phyloP scores from a whole-genome alignment of 768 basidiomycete species.

The Collybia sp. region DNA sequence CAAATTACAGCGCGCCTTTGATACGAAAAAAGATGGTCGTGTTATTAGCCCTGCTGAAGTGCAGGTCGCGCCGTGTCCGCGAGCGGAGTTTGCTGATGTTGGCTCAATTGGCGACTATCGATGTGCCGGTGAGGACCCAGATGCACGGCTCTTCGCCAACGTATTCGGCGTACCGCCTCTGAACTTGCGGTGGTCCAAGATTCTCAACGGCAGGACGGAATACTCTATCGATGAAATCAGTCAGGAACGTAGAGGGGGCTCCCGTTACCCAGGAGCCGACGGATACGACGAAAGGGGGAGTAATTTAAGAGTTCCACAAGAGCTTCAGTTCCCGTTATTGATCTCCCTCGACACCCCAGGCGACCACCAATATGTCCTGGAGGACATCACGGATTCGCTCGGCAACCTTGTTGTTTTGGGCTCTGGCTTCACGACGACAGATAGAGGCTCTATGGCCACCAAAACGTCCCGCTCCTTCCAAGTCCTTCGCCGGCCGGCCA shows the following conservation, averaged over 20 bases:
- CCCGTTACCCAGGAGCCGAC: conserved; percentile 6
- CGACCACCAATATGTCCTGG: conserved; percentile 62
- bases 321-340: conserved; percentile 60
- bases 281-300: conserved; percentile 10
- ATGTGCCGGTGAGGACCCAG: conserved; percentile 61
- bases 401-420: conserved; percentile 61
- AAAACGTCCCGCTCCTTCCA: conserved; percentile 52
- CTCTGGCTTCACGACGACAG: conserved; percentile 16
- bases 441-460: conserved; percentile 14
- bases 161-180: conserved; percentile 70
- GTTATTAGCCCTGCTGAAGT: conserved; percentile 45
- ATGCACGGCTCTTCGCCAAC: conserved; percentile 49
- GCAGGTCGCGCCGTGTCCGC: conserved; percentile 77
- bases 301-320: conserved; percentile 32
- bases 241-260: not conserved
- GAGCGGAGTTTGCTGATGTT: conserved; percentile 54
- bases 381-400: conserved; percentile 71
- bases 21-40: not conserved
- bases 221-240: conserved; percentile 69
- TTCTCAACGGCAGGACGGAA: conserved; percentile 56
- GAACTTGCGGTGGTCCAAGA: conserved; percentile 67
- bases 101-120: conserved; percentile 37
- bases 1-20: not conserved
- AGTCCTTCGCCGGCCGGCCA: conserved; percentile 61
- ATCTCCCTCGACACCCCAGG: conserved; percentile 57